These are phyloP conservation scores for Ogataea pilisensis DNA, from an alignment of 805 yeast species.

Conservation along the genomic window DNA sequence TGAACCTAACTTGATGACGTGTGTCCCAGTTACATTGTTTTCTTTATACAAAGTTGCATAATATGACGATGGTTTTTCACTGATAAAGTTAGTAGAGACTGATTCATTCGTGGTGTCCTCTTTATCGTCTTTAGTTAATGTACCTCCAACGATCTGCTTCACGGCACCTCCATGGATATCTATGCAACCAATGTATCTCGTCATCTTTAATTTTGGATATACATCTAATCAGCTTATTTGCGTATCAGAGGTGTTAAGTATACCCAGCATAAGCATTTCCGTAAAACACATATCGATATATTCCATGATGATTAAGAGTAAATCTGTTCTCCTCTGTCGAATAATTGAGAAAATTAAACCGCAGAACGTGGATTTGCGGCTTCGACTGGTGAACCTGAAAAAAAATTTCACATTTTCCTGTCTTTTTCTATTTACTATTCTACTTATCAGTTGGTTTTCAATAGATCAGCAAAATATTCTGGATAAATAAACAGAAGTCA, in stretches of 20 bases:
- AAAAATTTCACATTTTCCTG: not conserved
- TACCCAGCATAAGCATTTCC: too few species aligned
- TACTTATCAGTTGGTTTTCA: too few species aligned
- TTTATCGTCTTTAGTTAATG: slow-evolving; percentile 57
- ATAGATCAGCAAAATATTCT: too few species aligned
- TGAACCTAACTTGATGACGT: slow-evolving; percentile 87
- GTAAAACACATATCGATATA: too few species aligned
- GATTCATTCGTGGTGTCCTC: slow-evolving; percentile 32
- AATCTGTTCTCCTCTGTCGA: not conserved
- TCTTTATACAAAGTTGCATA: slow-evolving; percentile 68
- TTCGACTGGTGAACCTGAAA: not conserved
- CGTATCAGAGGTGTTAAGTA: too few species aligned
- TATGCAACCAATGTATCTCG: slow-evolving; percentile 88
- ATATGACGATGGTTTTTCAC: slow-evolving; percentile 66
- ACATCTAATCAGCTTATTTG: too few species aligned
- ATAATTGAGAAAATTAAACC: not conserved
- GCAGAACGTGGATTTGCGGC: not conserved
- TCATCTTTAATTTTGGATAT: slow-evolving; percentile 44
- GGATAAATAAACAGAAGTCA: too few species aligned
- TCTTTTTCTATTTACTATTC: not conserved
- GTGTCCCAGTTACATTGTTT: slow-evolving; percentile 67
- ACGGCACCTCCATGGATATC: slow-evolving; percentile 95
- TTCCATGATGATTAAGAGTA: not conserved
- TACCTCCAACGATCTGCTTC: slow-evolving; percentile 95
- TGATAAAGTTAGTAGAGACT: slow-evolving; percentile 72